A percentile compares a stretch with the other conserved stretches of the same genome.
These are phyloP conservation scores for Nicotiana rustica DNA, from an alignment of 305 asterid genomes.

Conservation along the genomic window DNA sequence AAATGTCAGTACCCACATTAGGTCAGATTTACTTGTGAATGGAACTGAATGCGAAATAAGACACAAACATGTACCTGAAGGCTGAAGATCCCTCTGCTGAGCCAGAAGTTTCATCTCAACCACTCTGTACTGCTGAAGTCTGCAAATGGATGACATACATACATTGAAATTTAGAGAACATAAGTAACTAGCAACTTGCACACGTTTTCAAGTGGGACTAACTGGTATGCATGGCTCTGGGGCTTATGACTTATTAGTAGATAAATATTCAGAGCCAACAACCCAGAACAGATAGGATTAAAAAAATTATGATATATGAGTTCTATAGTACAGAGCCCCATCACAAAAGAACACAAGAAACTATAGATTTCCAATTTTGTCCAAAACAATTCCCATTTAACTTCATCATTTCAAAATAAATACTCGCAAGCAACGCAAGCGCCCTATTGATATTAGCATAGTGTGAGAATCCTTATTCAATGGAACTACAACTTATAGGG, in stretches of 20 bases:
- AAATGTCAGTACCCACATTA: not conserved
- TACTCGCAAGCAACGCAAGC: not conserved
- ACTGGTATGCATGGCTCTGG: not conserved
- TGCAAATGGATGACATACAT: constrained; percentile 41
- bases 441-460: not conserved
- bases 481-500: not conserved
- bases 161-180: not conserved
- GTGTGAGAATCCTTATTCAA: not conserved
- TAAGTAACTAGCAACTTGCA: not conserved
- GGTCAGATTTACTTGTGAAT: not conserved
- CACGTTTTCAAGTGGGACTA: not conserved
- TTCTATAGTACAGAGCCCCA: not conserved
- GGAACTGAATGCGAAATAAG: not conserved
- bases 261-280: not conserved
- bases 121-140: constrained; percentile 92
- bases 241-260: not conserved
- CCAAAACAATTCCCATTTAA: not conserved
- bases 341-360: not conserved
- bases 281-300: not conserved
- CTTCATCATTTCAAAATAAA: not conserved
- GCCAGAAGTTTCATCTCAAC: constrained; percentile 97
- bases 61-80: constrained; percentile 62
- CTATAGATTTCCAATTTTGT: not conserved
- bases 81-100: constrained; percentile 68
- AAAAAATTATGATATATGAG: not conserved